phyloP scores from a whole-genome alignment of 257 asterid genomes.

The Solanum stenotomum region DNA sequence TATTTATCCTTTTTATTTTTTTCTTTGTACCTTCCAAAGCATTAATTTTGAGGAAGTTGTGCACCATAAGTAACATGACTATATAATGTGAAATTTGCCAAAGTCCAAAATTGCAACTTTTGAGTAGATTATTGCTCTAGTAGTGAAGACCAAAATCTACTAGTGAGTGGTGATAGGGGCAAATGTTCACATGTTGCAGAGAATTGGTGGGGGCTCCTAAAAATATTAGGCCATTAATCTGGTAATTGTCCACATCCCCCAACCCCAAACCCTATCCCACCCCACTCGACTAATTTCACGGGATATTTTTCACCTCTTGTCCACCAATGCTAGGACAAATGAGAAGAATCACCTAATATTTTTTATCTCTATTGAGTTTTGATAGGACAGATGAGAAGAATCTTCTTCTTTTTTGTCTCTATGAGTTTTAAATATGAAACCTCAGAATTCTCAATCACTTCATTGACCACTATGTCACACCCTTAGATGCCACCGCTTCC shows the following conservation, averaged over 20 bases:
- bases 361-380: background rate
- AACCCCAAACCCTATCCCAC: background rate
- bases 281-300: background rate
- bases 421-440: too few relatives aligned
- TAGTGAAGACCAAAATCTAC: background rate
- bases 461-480: too few relatives aligned
- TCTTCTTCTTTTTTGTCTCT: too few relatives aligned
- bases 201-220: slow-evolving; percentile 7
- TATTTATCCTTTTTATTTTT: background rate
- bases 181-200: slow-evolving; percentile 12
- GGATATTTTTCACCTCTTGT: background rate
- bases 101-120: background rate
- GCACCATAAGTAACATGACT: background rate
- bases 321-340: too few relatives aligned
- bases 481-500: background rate
- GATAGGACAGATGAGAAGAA: background rate
- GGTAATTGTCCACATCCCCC: slow-evolving; percentile 23
- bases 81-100: background rate
- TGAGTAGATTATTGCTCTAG: background rate
- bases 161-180: background rate
- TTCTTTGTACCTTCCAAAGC: background rate
- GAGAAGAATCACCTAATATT: background rate
- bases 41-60: background rate
- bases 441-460: background rate
- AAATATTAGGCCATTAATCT: slow-evolving; percentile 7